Percentiles rank a stretch among this genome's conserved stretches.
Conservation (phyloP, 139 green algal genomes). For the Trebouxia sp. region DNA sequence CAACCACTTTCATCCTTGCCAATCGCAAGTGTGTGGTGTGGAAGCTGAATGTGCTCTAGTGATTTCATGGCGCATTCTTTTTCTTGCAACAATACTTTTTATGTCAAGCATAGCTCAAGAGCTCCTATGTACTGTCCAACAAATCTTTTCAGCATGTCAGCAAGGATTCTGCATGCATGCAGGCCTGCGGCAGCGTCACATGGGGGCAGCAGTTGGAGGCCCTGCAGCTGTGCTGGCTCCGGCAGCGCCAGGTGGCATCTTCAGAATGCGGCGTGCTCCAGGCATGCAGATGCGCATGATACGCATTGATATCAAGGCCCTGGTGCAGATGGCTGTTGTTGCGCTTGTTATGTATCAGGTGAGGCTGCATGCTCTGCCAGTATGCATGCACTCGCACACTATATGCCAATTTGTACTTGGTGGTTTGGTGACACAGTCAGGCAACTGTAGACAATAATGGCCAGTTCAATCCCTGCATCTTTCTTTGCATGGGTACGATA, state of each 20-base stretch:
- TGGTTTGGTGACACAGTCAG: too few relatives aligned
- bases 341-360: constrained; percentile 68
- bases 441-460: too few relatives aligned
- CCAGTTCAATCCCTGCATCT: too few relatives aligned
- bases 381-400: background rate
- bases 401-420: too few relatives aligned
- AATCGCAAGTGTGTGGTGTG: too few relatives aligned
- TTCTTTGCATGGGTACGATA: too few relatives aligned
- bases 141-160: background rate
- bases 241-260: background rate
- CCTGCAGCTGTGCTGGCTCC: background rate
- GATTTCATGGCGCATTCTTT: too few relatives aligned
- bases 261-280: background rate
- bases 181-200: background rate
- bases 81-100: too few relatives aligned
- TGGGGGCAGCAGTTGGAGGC: background rate
- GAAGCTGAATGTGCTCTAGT: too few relatives aligned
- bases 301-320: constrained; percentile 60
- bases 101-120: too few relatives aligned
- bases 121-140: too few relatives aligned
- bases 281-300: constrained; percentile 47
- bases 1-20: too few relatives aligned
- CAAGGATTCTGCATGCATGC: background rate
- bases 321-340: constrained; percentile 72
- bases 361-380: background rate